These are phyloP conservation scores for Cytospora chrysosperma DNA, from an alignment of 2,329 filamentous ascomycete genomes.

Conservation along the genomic window DNA sequence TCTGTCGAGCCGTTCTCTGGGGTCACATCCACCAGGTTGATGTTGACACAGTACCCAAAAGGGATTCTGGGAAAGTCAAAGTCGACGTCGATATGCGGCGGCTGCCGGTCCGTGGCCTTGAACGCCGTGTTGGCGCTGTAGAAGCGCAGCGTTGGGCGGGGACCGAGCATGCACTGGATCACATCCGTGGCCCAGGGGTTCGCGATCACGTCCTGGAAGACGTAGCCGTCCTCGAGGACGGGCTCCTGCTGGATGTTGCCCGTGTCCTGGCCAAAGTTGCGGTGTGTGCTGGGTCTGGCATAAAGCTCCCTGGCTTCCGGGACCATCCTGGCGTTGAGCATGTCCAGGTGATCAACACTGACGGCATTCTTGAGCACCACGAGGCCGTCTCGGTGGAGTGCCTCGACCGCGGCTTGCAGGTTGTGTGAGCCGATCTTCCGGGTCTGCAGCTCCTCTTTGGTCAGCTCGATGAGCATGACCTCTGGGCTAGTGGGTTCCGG, in stretches of 20 bases:
- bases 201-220: conserved; percentile 28
- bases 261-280: conserved; percentile 18
- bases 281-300: conserved; percentile 22
- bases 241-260: conserved; percentile 28
- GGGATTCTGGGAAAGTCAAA: conserved; percentile 49
- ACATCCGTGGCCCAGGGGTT: conserved; percentile 37
- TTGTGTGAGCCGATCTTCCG: conserved; percentile 25
- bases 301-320: conserved; percentile 35
- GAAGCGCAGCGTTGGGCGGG: conserved; percentile 37
- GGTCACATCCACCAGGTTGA: conserved; percentile 44
- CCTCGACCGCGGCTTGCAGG: conserved; percentile 36
- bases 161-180: conserved; percentile 39
- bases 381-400: conserved; percentile 37
- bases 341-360: conserved; percentile 35
- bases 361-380: conserved; percentile 39
- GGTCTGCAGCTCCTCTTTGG: not conserved
- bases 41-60: conserved; percentile 48
- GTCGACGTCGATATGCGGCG: conserved; percentile 41
- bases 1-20: conserved; percentile 49
- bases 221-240: conserved; percentile 24
- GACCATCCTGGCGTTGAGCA: conserved; percentile 36
- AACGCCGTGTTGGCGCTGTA: conserved; percentile 42
- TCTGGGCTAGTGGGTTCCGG: not conserved
- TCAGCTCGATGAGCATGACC: conserved; percentile 8
- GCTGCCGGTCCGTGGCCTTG: conserved; percentile 37